Base-by-base conservation (phyloP, 495 filamentous ascomycete species). In the Penicillium coffeae region DNA sequence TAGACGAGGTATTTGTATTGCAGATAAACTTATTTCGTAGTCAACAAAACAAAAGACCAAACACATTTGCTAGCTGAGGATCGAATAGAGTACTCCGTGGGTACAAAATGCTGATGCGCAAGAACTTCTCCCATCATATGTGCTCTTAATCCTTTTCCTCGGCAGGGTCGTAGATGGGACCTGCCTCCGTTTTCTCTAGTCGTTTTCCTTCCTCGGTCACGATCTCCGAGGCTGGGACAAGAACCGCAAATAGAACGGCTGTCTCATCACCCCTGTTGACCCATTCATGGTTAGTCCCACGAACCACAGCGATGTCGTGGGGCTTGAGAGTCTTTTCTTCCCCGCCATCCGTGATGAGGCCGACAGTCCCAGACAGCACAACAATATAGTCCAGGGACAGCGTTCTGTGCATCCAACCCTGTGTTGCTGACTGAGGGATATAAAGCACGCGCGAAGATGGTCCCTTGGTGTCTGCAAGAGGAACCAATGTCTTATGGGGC, bases 211-310 rank as follows among this genome's bases (percentile, higher is more conserved):
- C 42, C 18, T 42, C 58, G 0, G 51, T 58, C 1, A 56, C 44
- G 47, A 62, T 54, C 27, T 59, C 58, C 35, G 54, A 30, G 12
- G 46, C 50, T 16, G 59, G 56, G 1, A 64, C 40, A 47, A 58
- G 47, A 19, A 64, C 56, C 21, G 14, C 52, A 54, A 64, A 62
- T 0, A 63, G 10, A 21, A 45, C 48, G n/a, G 56, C 59, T 38
- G 48, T 27, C 16, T 54, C 54, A 2, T 47, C 46, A 2, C 59
- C 58, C 7, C 61, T 50, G 32, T 65, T 64, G 1, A 60, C 56
- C 60, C 60, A 65, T 33, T 59, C 60, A 37, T 65, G 62, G 32
- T 60, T 64, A 3, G 45, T 53, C 7, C 62, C 62, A 19, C 60
- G 45, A 20, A 44, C 52, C 7, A 65, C 50, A 49, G 63, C 48